Evolutionary conservation across 306 rosid genomes (phyloP).

Genomic region (Prunus fruticosa): DNA sequence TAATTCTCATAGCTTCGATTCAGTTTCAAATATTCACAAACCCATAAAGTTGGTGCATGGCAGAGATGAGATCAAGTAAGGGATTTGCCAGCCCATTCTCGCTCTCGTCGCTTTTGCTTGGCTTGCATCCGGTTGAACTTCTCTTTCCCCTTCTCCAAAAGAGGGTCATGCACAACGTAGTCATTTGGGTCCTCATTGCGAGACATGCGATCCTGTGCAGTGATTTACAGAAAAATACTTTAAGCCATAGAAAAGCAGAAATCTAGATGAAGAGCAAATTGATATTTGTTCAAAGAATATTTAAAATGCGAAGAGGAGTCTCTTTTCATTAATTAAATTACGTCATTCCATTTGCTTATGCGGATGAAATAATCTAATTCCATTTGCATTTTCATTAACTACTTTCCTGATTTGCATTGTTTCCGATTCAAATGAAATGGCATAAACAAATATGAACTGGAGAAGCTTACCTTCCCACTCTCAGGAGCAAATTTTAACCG

Average conservation of each 20-base stretch:
- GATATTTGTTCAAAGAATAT: background rate
- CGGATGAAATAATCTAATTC: background rate
- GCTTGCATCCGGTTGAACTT: conserved; percentile 90
- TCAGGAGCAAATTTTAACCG: conserved; percentile 54
- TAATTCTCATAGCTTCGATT: background rate
- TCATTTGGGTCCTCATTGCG: conserved; percentile 79
- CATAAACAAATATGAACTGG: background rate
- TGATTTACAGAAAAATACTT: background rate
- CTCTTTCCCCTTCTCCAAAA: conserved; percentile 93
- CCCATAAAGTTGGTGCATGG: background rate
- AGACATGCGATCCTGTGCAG: conserved; percentile 80
- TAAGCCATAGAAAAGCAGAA: background rate
- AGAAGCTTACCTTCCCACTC: conserved; percentile 63
- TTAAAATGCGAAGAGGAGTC: background rate
- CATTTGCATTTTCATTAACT: background rate
- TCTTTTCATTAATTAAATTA: background rate
- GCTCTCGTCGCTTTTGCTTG: conserved; percentile 64
- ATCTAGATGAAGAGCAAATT: background rate
- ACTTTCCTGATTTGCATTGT: background rate
- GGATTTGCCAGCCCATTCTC: conserved; percentile 62
- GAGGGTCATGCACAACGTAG: conserved; percentile 86
- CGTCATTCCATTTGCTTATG: background rate
- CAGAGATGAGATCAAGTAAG: conserved; percentile 36
- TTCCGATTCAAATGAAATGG: background rate
- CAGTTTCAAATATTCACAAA: conserved; percentile 3